These are phyloP conservation scores for Diversispora eburnea DNA, from an alignment of 192 early-diverging fungal genomes.

Conservation along the genomic window DNA sequence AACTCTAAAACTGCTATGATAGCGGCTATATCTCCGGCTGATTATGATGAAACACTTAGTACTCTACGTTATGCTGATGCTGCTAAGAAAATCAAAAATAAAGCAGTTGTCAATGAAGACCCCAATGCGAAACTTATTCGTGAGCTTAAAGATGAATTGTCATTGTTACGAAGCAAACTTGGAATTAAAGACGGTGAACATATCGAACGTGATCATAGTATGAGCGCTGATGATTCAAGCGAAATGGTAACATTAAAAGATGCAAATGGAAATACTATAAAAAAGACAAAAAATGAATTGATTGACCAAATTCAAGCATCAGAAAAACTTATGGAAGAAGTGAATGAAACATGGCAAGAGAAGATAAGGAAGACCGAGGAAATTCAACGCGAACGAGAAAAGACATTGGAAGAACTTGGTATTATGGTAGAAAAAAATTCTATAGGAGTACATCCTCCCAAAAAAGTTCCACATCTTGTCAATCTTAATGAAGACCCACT, in stretches of 20 bases:
- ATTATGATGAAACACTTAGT: constrained; percentile 73
- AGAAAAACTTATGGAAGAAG: constrained; percentile 82
- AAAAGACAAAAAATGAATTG: constrained; percentile 52
- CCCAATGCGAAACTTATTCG: constrained; percentile 72
- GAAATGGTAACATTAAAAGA: constrained; percentile 44
- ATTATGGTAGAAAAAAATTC: constrained; percentile 67
- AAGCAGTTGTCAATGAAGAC: constrained; percentile 89
- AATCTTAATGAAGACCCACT: constrained; percentile 88
- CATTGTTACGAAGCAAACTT: constrained; percentile 58
- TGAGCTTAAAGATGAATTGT: constrained; percentile 80
- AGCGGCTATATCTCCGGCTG: constrained; percentile 73
- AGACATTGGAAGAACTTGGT: constrained; percentile 73
- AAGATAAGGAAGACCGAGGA: constrained; percentile 68
- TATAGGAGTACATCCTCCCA: constrained; percentile 73
- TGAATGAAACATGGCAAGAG: constrained; percentile 83
- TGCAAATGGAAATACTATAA: constrained; percentile 40
- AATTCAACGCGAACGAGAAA: constrained; percentile 70
- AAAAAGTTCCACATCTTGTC: constrained; percentile 78
- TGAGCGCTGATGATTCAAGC: constrained; percentile 26
- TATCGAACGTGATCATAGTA: constrained; percentile 26
- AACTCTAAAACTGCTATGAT: constrained; percentile 83
- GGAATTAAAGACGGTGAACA: neutral
- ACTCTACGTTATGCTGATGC: constrained; percentile 89
- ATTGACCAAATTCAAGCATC: constrained; percentile 76
- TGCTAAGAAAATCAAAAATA: constrained; percentile 88